phyloP scores from a whole-genome alignment of 805 yeast genomes.

The Teunomyces atbi region DNA sequence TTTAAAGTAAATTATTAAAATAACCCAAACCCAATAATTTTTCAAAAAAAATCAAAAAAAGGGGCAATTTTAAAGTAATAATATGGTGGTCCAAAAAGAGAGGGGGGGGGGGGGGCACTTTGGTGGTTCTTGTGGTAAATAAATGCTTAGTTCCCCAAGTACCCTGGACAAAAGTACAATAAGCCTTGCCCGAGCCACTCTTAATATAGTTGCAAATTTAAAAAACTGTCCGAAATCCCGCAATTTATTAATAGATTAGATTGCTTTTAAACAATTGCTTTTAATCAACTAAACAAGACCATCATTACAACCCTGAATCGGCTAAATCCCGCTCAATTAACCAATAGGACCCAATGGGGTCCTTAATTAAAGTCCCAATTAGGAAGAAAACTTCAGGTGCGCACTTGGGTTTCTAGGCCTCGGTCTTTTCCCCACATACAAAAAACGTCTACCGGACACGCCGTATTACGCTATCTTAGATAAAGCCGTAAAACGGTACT shows the following conservation, averaged over 20 bases:
- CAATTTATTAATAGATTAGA: neutral
- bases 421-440: slow-evolving; percentile 2
- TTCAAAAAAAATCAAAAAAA: too few species aligned
- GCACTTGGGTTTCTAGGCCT: neutral
- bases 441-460: neutral
- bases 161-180: too few species aligned
- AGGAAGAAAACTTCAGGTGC: slow-evolving; percentile 1
- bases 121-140: neutral
- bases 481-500: neutral
- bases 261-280: too few species aligned
- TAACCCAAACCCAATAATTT: too few species aligned
- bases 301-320: too few species aligned
- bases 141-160: neutral
- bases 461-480: slow-evolving; percentile 3
- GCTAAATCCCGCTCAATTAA: neutral
- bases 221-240: neutral
- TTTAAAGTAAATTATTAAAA: too few species aligned
- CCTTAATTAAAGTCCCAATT: neutral
- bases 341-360: too few species aligned
- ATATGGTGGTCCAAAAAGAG: too few species aligned
- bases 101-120: too few species aligned
- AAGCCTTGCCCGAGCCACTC: neutral
- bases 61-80: too few species aligned
- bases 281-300: too few species aligned
- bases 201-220: neutral